A percentile compares a stretch with the other conserved stretches of the same genome.
These are phyloP conservation scores for Acmispon strigosus DNA, from an alignment of 306 rosid genomes.

Conservation along the genomic window DNA sequence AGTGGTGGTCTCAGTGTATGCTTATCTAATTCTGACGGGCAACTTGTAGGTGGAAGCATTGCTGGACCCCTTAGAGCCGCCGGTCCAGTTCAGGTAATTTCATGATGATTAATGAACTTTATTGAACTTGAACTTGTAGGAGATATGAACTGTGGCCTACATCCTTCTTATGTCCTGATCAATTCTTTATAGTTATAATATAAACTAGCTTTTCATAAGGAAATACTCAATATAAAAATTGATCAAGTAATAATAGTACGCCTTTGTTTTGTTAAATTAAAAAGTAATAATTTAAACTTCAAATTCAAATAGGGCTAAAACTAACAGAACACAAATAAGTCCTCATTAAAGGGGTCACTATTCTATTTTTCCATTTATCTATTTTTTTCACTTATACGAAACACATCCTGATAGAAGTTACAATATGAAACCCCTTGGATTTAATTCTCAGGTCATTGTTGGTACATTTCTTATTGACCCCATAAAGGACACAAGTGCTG, in stretches of 20 bases:
- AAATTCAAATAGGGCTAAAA: neutral
- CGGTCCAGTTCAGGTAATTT: conserved; percentile 84
- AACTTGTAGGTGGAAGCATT: conserved; percentile 84
- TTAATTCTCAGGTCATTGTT: conserved; percentile 65
- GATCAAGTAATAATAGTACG: too few species aligned
- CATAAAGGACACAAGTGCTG: conserved; percentile 44
- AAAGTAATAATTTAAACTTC: too few species aligned
- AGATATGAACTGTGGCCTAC: neutral
- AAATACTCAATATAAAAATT: neutral
- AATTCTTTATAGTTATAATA: neutral
- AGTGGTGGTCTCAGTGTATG: conserved; percentile 83
- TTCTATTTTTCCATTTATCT: neutral
- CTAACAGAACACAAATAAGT: neutral
- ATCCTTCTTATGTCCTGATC: neutral
- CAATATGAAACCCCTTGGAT: neutral
- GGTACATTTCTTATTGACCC: conserved; percentile 62
- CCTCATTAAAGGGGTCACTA: too few species aligned
- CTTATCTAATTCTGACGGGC: conserved; percentile 67
- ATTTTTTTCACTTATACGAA: neutral
- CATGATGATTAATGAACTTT: neutral
- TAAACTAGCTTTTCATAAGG: neutral
- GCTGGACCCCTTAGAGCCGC: conserved; percentile 84
- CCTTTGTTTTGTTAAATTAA: too few species aligned
- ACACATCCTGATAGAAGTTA: neutral
- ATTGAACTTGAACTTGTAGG: neutral